phyloP scores from a whole-genome alignment of 345 rosid species.

The Murraya paniculata region DNA sequence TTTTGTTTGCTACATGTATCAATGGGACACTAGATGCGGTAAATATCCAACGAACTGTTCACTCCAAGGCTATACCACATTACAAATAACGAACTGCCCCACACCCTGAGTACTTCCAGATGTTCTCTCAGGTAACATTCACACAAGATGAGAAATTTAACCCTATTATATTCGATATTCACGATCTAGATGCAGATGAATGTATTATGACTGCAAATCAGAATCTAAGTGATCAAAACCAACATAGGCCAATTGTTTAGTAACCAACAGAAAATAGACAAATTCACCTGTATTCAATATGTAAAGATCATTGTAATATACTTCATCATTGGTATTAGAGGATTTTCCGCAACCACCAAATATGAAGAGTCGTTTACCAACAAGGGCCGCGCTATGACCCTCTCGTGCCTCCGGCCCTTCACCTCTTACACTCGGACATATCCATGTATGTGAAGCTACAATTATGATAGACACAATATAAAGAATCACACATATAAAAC shows the following conservation, averaged over 20 bases:
- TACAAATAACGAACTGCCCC: background rate
- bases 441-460: constrained; percentile 88
- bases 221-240: background rate
- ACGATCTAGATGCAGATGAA: background rate
- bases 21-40: background rate
- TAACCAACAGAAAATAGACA: background rate
- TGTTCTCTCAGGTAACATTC: background rate
- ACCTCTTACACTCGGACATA: constrained; percentile 81
- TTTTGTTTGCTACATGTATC: background rate
- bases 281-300: constrained; percentile 78
- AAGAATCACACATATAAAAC: constrained; percentile 3
- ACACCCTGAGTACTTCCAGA: background rate
- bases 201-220: background rate
- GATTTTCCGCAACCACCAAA: constrained; percentile 98
- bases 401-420: constrained; percentile 95
- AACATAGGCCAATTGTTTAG: background rate
- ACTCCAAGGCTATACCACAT: background rate
- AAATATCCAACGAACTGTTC: background rate
- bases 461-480: constrained; percentile 5
- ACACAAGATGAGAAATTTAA: background rate
- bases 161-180: background rate
- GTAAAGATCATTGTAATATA: constrained; percentile 87
- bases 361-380: constrained; percentile 82
- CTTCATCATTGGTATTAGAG: constrained; percentile 52
- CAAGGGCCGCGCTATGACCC: constrained; percentile 90